Evolutionary conservation across 2,329 filamentous ascomycete species (phyloP), one percentile per base, ranked within the genome.

Genomic region (Corniculantispora saksenae): DNA sequence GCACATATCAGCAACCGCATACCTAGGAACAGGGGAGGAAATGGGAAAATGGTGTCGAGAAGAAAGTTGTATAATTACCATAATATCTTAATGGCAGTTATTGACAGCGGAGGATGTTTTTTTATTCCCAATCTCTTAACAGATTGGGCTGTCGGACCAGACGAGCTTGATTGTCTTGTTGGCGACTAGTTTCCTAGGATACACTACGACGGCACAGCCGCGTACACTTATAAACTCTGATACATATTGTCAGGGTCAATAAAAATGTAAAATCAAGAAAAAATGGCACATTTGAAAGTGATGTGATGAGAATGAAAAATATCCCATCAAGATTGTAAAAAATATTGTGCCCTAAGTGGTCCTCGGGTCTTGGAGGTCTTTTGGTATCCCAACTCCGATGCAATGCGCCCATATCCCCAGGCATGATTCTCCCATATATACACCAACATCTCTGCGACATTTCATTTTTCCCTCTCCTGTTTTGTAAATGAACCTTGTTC

Each of bases 361-460:
- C 6, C 32, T 32, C 10, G 32, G 32, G 10, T 32, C 32, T 32
- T 32, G 32, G 6, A 32, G 32, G 6, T 25, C 27, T 48, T 60
- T 60, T 60, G 57, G 45, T 60, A 62, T 54, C 29, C 40, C 19
- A 62, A 62, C 60, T 55, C 60, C 60, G 2, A 55, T 55, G 51
- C 25, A 43, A 62, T 62, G 60, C 45, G 27, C 50, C 60, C 40
- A 50, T 62, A 38, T 47, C 23, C 19, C 25, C n/a, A 45, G 35
- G 58, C 45, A 53, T n/a, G 15, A 3, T 43, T 10, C 32, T 29
- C 35, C 27, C 32, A 40, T 23, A 21, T 48, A 7, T 48, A 48
- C 45, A 48, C 8, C 17, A 3, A 19, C 38, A 13, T 43, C 35
- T 17, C 12, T 13, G 15, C 21, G 25, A n/a, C 35, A 19, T n/a